Conservation (phyloP, 2,329 filamentous ascomycete species). For the Alternaria postmessia region DNA sequence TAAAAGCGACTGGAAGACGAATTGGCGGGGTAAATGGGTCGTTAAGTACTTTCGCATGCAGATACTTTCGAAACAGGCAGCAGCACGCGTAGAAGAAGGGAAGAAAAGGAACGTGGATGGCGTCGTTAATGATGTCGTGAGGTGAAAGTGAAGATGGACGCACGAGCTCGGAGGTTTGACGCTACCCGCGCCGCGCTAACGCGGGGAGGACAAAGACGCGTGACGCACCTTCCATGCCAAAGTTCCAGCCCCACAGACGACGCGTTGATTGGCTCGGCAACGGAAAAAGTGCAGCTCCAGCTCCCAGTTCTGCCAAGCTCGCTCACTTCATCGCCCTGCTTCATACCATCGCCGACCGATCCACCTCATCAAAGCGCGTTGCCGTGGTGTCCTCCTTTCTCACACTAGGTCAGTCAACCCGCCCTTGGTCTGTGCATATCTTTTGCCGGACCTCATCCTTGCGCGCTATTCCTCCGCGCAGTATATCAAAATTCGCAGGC, state of each 20-base stretch:
- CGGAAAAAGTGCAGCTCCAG: conserved; percentile 28
- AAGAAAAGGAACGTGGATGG: conserved; percentile 23
- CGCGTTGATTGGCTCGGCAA: conserved; percentile 36
- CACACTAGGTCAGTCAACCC: conserved; percentile 29
- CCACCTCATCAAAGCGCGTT: conserved; percentile 40
- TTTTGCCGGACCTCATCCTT: conserved; percentile 20
- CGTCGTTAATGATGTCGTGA: conserved; percentile 23
- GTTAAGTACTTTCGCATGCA: conserved; percentile 10
- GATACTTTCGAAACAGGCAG: conserved; percentile 21
- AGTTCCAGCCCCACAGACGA: conserved; percentile 15
- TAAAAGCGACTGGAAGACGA: conserved; percentile 15
- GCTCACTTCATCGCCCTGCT: conserved; percentile 37
- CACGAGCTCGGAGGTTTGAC: conserved; percentile 32
- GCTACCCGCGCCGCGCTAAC: conserved; percentile 27
- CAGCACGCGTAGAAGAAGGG: conserved; percentile 22
- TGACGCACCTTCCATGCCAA: conserved; percentile 26
- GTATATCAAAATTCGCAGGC: conserved; percentile 28
- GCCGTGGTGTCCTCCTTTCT: conserved; percentile 36
- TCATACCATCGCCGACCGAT: conserved; percentile 31
- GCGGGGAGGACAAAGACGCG: conserved; percentile 25
- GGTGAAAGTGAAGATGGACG: conserved; percentile 22
- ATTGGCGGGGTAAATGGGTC: conserved; percentile 9
- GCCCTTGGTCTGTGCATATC: conserved; percentile 31
- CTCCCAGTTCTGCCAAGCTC: conserved; percentile 22
- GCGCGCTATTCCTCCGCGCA: conserved; percentile 18